Base-by-base conservation (phyloP, 108 stramenopile genomes). In the Nitzschia sp. region DNA sequence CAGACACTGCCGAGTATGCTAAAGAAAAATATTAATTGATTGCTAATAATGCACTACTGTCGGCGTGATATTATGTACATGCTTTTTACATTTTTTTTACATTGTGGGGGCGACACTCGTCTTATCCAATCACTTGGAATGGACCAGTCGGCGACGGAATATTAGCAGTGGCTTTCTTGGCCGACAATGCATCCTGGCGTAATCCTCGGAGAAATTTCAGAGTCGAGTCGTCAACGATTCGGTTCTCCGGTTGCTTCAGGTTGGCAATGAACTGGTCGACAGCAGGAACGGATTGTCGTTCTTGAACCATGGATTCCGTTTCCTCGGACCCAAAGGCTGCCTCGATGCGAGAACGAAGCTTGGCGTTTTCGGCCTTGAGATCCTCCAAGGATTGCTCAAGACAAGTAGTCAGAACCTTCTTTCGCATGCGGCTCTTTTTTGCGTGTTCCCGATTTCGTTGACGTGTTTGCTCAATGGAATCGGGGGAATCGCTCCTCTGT, bases 401-500 rank as follows among this genome's bases (percentile, higher is more conserved):
- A 22, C 79, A 80, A 65, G 96, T 93, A 22, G 97, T 86, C 47
- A 97, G 78, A 53, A 92, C 94, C 80, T 97, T 97, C 79, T 98
- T 98, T 50, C 98, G 87, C 35, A 96, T 85, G 29, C 98, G 91
- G 33, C 92, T 91, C 26, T 95, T 87, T 53, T 87, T 83, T 34
- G 95, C 98, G 66, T 96, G 95, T 66, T 92, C 90, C 19, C 98
- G 93, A 71, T 98, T 98, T 46, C 86, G 85, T 36, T 73, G 19
- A 4, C 48, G 48, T n/a, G 48, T 50, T 50, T 11, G 17, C 21
- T 50, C 48, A 4, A 21, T 8, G 4, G 48, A 16, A n/a, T 50
- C 48, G 8, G 38, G 38, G 6, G 38, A 41, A 6, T 41, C 38
- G 5, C 48, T 50, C 19, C 19, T 8, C 4, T 50, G 21, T 21